phyloP scores from a whole-genome alignment of 2,329 filamentous ascomycete species.

The Paradendryphiella salina region DNA sequence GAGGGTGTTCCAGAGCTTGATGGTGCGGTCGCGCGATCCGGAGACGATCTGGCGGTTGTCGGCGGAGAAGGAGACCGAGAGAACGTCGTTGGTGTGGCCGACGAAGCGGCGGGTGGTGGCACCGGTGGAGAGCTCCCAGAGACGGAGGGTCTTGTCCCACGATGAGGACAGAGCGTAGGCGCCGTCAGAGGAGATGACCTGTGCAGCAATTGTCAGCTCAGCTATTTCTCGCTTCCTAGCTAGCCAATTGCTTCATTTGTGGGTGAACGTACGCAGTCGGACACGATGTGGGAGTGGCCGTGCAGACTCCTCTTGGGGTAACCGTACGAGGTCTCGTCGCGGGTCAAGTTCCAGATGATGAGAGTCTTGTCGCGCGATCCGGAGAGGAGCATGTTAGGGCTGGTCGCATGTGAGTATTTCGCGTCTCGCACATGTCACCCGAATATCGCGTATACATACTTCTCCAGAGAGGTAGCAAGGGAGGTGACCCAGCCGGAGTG shows the following conservation, averaged over 20 bases:
- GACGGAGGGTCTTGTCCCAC: constrained; percentile 99
- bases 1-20: constrained; percentile 99
- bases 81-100: constrained; percentile 98
- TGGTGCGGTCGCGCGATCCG: constrained; percentile 94
- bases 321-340: constrained; percentile 96
- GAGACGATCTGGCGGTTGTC: constrained; percentile 99
- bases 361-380: constrained; percentile 96
- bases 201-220: constrained; percentile 45
- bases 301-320: constrained; percentile 99
- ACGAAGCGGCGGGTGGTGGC: constrained; percentile 97
- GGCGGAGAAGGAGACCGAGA: constrained; percentile 99
- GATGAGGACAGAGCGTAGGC: constrained; percentile 98
- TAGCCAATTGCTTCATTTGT: constrained; percentile 33
- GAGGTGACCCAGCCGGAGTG: constrained; percentile 99
- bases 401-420: constrained; percentile 48
- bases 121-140: constrained; percentile 98
- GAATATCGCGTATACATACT: constrained; percentile 57
- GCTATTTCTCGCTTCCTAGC: constrained; percentile 25
- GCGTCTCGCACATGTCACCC: constrained; percentile 15
- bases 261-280: constrained; percentile 86
- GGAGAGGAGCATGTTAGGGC: constrained; percentile 99
- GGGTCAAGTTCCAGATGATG: constrained; percentile 99
- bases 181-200: constrained; percentile 99
- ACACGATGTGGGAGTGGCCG: constrained; percentile 99
- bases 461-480: constrained; percentile 98